Evolutionary conservation across 2,329 filamentous ascomycete genomes (phyloP), one percentile per base, ranked within the genome.

Genomic region (Trichoderma guizhouense): DNA sequence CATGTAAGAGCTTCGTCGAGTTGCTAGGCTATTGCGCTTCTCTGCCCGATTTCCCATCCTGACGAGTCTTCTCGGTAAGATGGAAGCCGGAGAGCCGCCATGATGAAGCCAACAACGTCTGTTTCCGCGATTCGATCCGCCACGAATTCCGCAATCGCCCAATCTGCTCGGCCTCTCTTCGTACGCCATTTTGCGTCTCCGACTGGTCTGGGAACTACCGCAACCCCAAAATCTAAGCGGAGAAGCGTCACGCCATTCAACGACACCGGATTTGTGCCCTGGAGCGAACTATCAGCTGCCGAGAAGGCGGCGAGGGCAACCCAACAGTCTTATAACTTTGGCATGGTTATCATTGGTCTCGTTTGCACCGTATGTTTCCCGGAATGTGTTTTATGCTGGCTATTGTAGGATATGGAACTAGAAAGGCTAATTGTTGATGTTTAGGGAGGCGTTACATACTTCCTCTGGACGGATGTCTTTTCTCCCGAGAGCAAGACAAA

Each of bases 321-420:
- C 0, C 95, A 98, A 81, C 95, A 98, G 81, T 92, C 91, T 18
- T 92, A 97, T 84, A 98, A 98, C 82, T 90, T 97, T 75, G 87
- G 91, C 75, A 82, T 98, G 74, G 89, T 98, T 9, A 76, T 94
- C 1, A 85, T 91, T 8, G 95, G 95, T 30, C 82, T 95, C 12
- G 87, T 90, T 39, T 84, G 95, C 76, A 97, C 95, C 43, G 93
- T 94, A 85, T 74, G 67, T 26, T 63, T 43, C 24, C 2, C 21
- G 5, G 9, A n/a, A 0, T 2, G 39, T 18, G 15, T 9, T 43
- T 18, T 18, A 15, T 58, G 12, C 21, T 12, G 14, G 11, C 21
- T 15, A 14, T n/a, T 18, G 8, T 60, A 15, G 7, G 18, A 32
- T 15, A 21, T 36, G 14, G 39, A 11, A 21, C 24, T n/a, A n/a